These are phyloP conservation scores for Solanum ahanhuiri DNA, from an alignment of 257 asterid species.

Conservation along the genomic window DNA sequence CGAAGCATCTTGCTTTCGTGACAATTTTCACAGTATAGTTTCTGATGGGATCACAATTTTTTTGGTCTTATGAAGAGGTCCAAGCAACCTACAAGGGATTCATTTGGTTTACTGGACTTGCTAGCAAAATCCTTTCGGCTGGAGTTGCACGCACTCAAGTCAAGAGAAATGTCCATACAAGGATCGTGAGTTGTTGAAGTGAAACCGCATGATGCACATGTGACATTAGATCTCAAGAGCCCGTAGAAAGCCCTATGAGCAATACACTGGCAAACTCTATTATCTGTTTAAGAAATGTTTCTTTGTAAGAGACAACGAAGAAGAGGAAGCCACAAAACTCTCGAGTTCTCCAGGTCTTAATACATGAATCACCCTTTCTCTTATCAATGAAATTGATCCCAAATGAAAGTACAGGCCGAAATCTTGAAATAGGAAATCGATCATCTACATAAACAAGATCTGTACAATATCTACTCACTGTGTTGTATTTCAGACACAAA, in stretches of 20 bases:
- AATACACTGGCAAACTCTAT: conserved; percentile 64
- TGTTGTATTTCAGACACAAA: background rate
- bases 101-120: conserved; percentile 32
- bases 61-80: conserved; percentile 80
- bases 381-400: background rate
- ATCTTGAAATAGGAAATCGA: background rate
- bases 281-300: conserved; percentile 29
- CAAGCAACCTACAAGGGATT: conserved; percentile 67
- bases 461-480: background rate
- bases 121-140: conserved; percentile 1
- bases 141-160: conserved; percentile 29
- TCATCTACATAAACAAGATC: background rate
- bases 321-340: background rate
- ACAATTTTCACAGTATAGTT: conserved; percentile 74
- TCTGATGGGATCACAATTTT: conserved; percentile 72
- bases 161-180: conserved; percentile 73
- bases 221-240: conserved; percentile 28
- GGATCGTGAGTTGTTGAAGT: conserved; percentile 81
- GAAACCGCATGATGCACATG: conserved; percentile 80
- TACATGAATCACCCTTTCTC: background rate
- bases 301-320: background rate
- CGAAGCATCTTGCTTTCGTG: conserved; percentile 68
- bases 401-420: background rate
- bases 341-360: background rate
- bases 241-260: conserved; percentile 84